Evolutionary conservation across 305 asterid species (phyloP).

Genomic region (Fraxinus floribunda): DNA sequence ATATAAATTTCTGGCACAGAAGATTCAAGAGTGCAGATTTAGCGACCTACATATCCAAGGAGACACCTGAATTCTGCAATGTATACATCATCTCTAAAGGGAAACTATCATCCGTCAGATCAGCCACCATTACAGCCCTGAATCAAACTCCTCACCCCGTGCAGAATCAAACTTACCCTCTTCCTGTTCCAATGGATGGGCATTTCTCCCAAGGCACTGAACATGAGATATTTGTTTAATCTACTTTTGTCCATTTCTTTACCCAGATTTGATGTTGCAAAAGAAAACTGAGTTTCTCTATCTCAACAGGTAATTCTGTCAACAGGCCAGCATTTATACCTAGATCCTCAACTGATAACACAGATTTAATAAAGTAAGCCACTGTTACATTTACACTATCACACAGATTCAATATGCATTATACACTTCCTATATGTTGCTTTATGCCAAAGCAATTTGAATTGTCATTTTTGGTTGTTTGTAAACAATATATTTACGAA

Average conservation of each 20-base stretch:
- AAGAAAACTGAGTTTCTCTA: constrained; percentile 14
- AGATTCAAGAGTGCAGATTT: constrained; percentile 71
- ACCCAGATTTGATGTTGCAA: background rate
- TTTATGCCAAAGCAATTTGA: background rate
- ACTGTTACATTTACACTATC: background rate
- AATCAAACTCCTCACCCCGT: constrained; percentile 33
- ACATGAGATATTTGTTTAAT: constrained; percentile 34
- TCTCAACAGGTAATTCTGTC: constrained; percentile 34
- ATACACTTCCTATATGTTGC: background rate
- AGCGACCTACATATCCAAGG: constrained; percentile 49
- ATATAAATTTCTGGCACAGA: constrained; percentile 35
- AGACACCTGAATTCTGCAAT: constrained; percentile 71
- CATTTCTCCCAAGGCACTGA: constrained; percentile 38
- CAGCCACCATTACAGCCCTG: constrained; percentile 37
- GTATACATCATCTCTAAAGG: constrained; percentile 77
- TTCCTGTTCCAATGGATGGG: constrained; percentile 33
- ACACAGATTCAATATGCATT: background rate
- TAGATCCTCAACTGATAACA: constrained; percentile 46
- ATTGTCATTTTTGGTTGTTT: background rate
- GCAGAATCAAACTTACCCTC: constrained; percentile 30
- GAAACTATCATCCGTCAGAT: constrained; percentile 48
- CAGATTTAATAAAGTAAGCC: constrained; percentile 63
- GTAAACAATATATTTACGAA: background rate
- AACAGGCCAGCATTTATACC: constrained; percentile 32
- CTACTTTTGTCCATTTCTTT: constrained; percentile 9